A percentile compares a stretch with the other conserved stretches of the same genome.
Conservation (phyloP, 108 stramenopile genomes). For the Fistulifera solaris region DNA sequence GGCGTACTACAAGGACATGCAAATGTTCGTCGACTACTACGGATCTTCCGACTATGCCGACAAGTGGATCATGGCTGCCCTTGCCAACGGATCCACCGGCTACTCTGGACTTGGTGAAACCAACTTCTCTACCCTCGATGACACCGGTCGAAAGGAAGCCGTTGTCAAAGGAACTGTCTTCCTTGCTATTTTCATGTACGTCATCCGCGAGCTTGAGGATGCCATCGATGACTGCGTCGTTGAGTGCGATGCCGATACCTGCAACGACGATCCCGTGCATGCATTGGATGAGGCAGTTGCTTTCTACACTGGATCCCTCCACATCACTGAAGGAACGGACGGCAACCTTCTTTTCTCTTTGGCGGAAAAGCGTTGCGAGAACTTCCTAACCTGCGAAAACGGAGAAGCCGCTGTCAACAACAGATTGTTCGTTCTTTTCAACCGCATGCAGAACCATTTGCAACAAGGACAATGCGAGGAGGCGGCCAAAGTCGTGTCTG, state of each 20-base stretch:
- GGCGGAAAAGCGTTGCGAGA: slow-evolving; percentile 63
- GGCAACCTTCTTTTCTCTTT: slow-evolving; percentile 52
- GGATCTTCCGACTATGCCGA: slow-evolving; percentile 64
- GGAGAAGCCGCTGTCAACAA: slow-evolving; percentile 40
- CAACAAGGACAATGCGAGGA: slow-evolving; percentile 33
- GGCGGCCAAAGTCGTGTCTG: slow-evolving; percentile 31
- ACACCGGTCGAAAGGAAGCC: slow-evolving; percentile 23
- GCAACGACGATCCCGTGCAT: slow-evolving; percentile 64
- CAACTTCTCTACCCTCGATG: slow-evolving; percentile 23
- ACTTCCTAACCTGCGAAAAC: slow-evolving; percentile 54
- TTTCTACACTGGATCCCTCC: slow-evolving; percentile 47
- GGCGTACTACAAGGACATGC: slow-evolving; percentile 39
- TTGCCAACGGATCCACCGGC: slow-evolving; percentile 27
- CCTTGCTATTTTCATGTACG: slow-evolving; percentile 69
- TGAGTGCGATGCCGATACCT: slow-evolving; percentile 34
- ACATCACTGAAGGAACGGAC: slow-evolving; percentile 35
- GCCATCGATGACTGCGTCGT: slow-evolving; percentile 58
- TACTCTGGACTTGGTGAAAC: slow-evolving; percentile 45
- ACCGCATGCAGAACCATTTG: slow-evolving; percentile 36
- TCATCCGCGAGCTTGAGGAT: slow-evolving; percentile 46
- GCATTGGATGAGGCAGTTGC: slow-evolving; percentile 54
- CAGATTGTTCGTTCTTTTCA: slow-evolving; percentile 43
- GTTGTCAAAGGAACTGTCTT: slow-evolving; percentile 63
- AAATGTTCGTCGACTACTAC: slow-evolving; percentile 57
- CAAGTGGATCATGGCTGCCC: slow-evolving; percentile 57